Evolutionary conservation across 257 asterid genomes (phyloP).

Genomic region (Capsicum pubescens): DNA sequence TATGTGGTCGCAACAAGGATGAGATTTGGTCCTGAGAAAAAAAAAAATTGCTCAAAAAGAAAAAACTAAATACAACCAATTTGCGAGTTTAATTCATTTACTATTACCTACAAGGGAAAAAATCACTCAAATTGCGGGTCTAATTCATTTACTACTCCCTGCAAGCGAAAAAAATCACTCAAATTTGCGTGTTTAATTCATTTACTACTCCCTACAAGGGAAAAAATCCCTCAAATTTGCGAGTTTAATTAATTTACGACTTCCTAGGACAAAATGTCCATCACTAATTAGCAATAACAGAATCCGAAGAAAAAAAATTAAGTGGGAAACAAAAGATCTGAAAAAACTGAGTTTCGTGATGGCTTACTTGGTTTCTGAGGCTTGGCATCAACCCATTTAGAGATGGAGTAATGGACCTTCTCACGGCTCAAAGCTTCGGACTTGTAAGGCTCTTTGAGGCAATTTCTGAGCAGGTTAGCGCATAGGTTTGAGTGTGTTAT

Average conservation of each 20-base stretch:
- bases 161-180: too few species aligned
- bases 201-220: neutral
- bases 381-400: constrained; percentile 37
- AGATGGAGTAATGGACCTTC: constrained; percentile 71
- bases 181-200: neutral
- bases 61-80: neutral
- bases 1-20: neutral
- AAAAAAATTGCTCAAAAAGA: too few species aligned
- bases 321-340: constrained; percentile 2
- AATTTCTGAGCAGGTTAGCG: constrained; percentile 84
- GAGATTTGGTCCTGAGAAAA: neutral
- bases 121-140: too few species aligned
- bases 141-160: too few species aligned
- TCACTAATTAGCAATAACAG: neutral
- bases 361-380: constrained; percentile 29
- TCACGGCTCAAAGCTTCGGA: constrained; percentile 80
- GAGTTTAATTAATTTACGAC: neutral
- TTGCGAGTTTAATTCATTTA: neutral
- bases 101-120: neutral
- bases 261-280: neutral
- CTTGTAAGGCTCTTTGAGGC: constrained; percentile 80
- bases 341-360: neutral
- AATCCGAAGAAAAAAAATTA: neutral
- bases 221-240: too few species aligned
- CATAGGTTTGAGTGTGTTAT: constrained; percentile 82